Evolutionary conservation across 2,329 filamentous ascomycete genomes (phyloP).

Genomic region (Clarireedia hainanense): DNA sequence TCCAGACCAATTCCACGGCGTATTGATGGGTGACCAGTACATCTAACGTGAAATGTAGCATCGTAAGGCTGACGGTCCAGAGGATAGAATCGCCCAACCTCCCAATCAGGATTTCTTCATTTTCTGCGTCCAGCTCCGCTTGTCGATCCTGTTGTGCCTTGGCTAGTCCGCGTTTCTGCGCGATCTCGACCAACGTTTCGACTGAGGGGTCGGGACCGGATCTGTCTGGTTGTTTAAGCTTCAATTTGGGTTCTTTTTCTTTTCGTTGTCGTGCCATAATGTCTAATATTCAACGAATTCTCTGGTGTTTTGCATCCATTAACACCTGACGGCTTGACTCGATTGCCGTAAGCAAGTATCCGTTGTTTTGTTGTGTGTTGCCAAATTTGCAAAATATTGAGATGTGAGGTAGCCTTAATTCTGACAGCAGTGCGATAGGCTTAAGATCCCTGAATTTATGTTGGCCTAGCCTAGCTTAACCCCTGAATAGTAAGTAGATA

Average conservation of each 20-base stretch:
- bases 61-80: constrained; percentile 55
- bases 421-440: too few species aligned
- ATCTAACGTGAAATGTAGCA: constrained; percentile 71
- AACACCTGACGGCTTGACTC: too few species aligned
- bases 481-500: too few species aligned
- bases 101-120: constrained; percentile 21
- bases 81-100: constrained; percentile 41
- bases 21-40: constrained; percentile 75
- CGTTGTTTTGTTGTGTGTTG: too few species aligned
- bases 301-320: too few species aligned
- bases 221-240: constrained; percentile 62
- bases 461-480: too few species aligned
- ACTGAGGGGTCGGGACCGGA: constrained; percentile 46
- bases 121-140: constrained; percentile 22
- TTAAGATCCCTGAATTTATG: too few species aligned
- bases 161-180: constrained; percentile 51
- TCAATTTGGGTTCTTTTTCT: constrained; percentile 42
- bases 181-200: constrained; percentile 67
- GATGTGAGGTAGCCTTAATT: too few species aligned
- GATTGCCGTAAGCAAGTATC: too few species aligned
- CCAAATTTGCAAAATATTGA: too few species aligned
- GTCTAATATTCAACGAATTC: background rate
- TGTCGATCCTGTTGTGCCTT: constrained; percentile 15
- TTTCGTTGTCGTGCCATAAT: constrained; percentile 42
- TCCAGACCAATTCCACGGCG: constrained; percentile 56